A percentile compares a stretch with the other conserved stretches of the same genome.
Evolutionary conservation across 352 stramenopile genomes (phyloP).

Genomic region (Phytophthora nicotianae): DNA sequence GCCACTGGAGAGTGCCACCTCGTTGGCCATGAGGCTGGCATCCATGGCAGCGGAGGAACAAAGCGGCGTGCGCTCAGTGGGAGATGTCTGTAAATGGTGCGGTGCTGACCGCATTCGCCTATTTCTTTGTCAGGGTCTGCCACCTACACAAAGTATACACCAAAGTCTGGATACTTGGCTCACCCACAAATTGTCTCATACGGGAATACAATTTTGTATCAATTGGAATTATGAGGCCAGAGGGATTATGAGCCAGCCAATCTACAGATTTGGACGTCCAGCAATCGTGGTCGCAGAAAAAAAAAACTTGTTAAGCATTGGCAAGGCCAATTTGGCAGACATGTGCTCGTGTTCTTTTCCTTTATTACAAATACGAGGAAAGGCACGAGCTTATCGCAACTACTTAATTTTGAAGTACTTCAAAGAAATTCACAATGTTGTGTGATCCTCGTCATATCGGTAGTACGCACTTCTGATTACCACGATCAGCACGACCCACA

Average conservation of each 20-base stretch:
- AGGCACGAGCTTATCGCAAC: too few relatives aligned
- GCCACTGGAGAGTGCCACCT: constrained; percentile 20
- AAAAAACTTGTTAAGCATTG: too few relatives aligned
- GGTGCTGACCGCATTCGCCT: constrained; percentile 11
- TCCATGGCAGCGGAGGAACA: constrained; percentile 24
- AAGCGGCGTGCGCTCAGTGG: constrained; percentile 32
- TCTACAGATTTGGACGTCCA: neutral
- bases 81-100: constrained; percentile 13
- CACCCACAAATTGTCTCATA: constrained; percentile 2
- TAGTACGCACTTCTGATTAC: too few relatives aligned
- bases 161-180: constrained; percentile 1
- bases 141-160: neutral
- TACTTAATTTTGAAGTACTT: too few relatives aligned
- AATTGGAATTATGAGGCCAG: too few relatives aligned
- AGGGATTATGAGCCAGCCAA: neutral
- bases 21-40: constrained; percentile 41
- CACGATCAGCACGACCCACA: too few relatives aligned
- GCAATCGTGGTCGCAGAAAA: neutral
- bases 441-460: too few relatives aligned
- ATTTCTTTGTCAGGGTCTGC: neutral
- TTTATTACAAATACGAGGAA: too few relatives aligned
- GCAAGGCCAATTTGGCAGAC: too few relatives aligned
- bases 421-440: too few relatives aligned
- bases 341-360: too few relatives aligned
- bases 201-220: neutral